Percentiles rank a stretch among this genome's conserved stretches.
These are phyloP conservation scores for Luffa acutangula DNA, from an alignment of 306 rosid species.

Conservation along the genomic window DNA sequence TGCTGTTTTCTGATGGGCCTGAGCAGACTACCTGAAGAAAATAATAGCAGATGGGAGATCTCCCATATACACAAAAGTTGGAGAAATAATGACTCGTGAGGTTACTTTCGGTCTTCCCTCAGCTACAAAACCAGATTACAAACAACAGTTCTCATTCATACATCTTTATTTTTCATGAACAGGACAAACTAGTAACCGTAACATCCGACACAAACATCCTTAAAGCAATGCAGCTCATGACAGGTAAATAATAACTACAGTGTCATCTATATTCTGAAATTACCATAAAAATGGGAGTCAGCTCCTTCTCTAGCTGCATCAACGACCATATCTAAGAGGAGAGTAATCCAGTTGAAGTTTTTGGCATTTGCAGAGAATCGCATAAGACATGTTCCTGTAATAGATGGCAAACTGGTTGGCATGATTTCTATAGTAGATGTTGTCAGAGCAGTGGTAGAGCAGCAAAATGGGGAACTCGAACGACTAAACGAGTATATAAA, in stretches of 20 bases:
- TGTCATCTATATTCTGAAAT: background rate
- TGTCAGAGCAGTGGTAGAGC: conserved; percentile 67
- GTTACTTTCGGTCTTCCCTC: conserved; percentile 16
- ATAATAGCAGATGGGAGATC: conserved; percentile 74
- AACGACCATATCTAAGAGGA: background rate
- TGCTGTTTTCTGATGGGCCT: conserved; percentile 6
- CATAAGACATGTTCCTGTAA: conserved; percentile 73
- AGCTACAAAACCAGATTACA: conserved; percentile 8
- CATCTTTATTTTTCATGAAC: conserved; percentile 13
- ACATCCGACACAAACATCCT: conserved; percentile 72
- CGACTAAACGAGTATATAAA: conserved; percentile 52
- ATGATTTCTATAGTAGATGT: conserved; percentile 86
- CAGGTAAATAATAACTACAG: conserved; percentile 36
- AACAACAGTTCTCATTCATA: conserved; percentile 1
- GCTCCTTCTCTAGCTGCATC: conserved; percentile 7
- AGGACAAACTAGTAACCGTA: conserved; percentile 57
- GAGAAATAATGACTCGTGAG: conserved; percentile 83
- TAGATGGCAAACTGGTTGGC: conserved; percentile 79
- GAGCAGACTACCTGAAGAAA: conserved; percentile 56
- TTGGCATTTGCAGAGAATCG: conserved; percentile 38
- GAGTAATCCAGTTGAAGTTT: background rate
- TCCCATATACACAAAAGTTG: conserved; percentile 48
- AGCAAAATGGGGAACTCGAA: conserved; percentile 70
- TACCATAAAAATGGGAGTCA: background rate
- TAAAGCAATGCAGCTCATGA: conserved; percentile 87